phyloP scores from a whole-genome alignment of 202 grass and related monocot genomes.

The Setaria italica region DNA sequence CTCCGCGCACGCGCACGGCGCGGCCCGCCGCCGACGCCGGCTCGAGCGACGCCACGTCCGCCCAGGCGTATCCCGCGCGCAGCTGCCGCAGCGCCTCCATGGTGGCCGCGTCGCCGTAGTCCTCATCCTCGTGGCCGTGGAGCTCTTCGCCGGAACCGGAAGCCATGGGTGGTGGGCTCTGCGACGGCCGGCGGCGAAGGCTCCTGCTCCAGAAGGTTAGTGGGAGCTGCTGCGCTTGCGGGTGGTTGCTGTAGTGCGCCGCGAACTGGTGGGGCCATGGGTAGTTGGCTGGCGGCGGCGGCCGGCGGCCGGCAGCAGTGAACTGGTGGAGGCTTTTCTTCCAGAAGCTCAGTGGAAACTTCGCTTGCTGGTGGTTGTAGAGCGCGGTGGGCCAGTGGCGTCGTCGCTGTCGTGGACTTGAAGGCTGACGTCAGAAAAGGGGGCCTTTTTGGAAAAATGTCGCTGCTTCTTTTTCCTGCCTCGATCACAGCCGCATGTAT shows the following conservation, averaged over 20 bases:
- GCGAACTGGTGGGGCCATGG: too few relatives aligned
- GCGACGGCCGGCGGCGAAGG: neutral
- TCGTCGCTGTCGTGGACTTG: neutral
- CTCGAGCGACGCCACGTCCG: conserved; percentile 33
- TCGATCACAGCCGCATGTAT: neutral
- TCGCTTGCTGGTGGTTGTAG: neutral
- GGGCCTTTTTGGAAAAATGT: neutral
- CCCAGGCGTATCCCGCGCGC: conserved; percentile 35
- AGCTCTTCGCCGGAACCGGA: conserved; percentile 8
- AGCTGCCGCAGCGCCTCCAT: neutral
- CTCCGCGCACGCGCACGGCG: conserved; percentile 45
- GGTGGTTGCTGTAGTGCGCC: neutral
- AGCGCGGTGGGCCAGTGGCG: neutral
- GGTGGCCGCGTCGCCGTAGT: neutral
- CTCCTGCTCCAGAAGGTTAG: neutral
- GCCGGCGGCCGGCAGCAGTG: neutral
- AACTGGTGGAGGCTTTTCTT: neutral
- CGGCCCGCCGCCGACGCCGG: neutral
- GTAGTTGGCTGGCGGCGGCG: neutral
- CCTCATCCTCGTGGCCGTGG: neutral
- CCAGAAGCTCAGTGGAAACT: neutral
- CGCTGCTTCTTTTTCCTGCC: neutral
- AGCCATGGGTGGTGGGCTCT: conserved; percentile 12
- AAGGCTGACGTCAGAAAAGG: neutral
- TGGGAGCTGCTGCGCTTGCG: neutral